phyloP scores from a whole-genome alignment of 148 eudicot genomes.

The Pouteria glomerata region DNA sequence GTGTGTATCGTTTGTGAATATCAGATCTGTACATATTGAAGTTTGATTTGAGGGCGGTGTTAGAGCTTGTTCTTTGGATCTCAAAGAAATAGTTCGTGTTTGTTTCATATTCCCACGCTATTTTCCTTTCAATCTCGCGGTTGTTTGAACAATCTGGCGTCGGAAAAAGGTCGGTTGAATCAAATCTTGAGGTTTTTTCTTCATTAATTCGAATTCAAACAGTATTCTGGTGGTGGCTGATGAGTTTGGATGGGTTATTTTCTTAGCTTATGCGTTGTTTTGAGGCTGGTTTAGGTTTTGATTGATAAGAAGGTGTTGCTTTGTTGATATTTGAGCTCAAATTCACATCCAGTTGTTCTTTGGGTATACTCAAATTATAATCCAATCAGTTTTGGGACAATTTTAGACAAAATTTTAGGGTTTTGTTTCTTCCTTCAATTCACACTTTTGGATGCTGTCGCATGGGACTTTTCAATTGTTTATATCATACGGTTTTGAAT shows the following conservation, averaged over 20 bases:
- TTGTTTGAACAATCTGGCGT: background rate
- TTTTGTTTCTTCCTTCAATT: background rate
- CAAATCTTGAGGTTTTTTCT: background rate
- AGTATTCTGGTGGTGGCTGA: background rate
- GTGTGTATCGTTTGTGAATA: background rate
- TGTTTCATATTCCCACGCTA: background rate
- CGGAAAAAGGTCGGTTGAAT: background rate
- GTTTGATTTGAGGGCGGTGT: background rate
- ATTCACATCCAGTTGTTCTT: background rate
- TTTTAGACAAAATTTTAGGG: background rate
- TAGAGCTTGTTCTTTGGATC: constrained; percentile 9
- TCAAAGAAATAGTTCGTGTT: background rate
- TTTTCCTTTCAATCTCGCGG: background rate
- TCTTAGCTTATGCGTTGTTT: background rate
- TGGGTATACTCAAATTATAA: background rate
- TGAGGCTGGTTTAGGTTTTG: background rate
- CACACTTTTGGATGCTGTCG: background rate
- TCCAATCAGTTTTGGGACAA: background rate
- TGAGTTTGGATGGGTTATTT: background rate
- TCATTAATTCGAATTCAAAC: background rate
- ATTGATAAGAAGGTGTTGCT: background rate
- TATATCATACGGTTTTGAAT: too few relatives aligned
- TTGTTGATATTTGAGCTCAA: background rate
- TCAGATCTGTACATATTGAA: constrained; percentile 18
- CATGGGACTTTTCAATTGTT: background rate